Evolutionary conservation across 192 early-diverging fungal species (phyloP), one percentile per base, ranked within the genome.

Genomic region (Entomortierella parvispora): DNA sequence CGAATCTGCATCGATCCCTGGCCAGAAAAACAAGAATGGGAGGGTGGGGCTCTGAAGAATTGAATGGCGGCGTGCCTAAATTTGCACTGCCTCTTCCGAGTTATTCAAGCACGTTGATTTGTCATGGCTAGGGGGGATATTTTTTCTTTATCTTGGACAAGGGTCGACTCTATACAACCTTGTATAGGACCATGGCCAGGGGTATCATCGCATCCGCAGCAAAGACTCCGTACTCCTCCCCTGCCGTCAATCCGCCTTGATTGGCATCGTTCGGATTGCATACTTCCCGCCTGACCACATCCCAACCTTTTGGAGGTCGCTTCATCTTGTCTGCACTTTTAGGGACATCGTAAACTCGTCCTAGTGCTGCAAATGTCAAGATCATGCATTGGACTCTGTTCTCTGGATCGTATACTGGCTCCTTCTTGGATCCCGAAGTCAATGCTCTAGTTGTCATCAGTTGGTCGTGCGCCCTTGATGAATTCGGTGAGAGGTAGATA

Each of bases 301-400:
- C 74, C 37, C 31, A 64, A 11, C 66, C 74, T 25, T 68, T 77
- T 10, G 74, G 74, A 26, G 74, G 74, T 5, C 65, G 45, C 49
- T 77, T 77, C 60, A 77, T 77, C 37, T 64, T 63, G 15, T 68
- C 55, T 23, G 40, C 34, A 32, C 74, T 64, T 11, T 65, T 59
- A 17, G 74, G 65, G 18, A 64, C 45, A n/a, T 77, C 65, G 32
- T 77, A 77, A 1, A 54, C 34, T 29, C 60, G 45, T 45, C 74
- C 74, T 2, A 77, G 42, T 7, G 74, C 65, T 0, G 55, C 66
- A 68, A 77, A 77, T 8, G 63, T 66, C 50, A 77, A 33, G 4
- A 77, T 42, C 74, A 77, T 77, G 58, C 74, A 77, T 31, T 60
- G 65, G 50, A 77, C 66, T 49, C 68, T 77, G 48, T 77, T 63